Base-by-base conservation (phyloP, 2,329 filamentous ascomycete species). In the Chaetoscypha palmicola region DNA sequence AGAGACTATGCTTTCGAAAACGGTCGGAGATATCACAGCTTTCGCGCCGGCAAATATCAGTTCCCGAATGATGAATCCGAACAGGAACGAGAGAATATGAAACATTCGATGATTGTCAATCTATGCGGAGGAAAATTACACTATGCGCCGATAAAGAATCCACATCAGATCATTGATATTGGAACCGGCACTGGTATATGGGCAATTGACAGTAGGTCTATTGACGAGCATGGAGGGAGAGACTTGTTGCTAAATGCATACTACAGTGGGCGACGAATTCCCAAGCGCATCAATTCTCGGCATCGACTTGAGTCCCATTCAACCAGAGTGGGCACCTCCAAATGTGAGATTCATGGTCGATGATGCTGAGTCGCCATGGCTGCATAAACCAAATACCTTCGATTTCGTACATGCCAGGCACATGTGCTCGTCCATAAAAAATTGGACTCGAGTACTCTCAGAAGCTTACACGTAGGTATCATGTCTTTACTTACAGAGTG, bases 51-150 rank as follows among this genome's bases (percentile, higher is more conserved):
- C 12, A 54, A 59, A 11, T 78, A 78, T 54, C 71, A 71, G 44
- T 75, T 77, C 38, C 75, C 75, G 30, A 79, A 77, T 43, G 75
- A 79, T 47, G 75, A 77, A 33, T 60, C 70, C 9, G 75, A 79
- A 59, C 73, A 76, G 55, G 73, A 77, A 49, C 64, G 72, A 32
- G 69, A 76, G 52, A 72, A 76, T 34, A 68, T 77, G 66, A 73
- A 48, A 28, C 48, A 54, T 43, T 39, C 49, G 30, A 53, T 54
- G 46, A 35, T 51, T n/a, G 34, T 49, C 14, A 48, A 54, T 10
- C 38, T 51, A 2, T 47, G 50, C 22, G 52, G 43, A 23, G 48
- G 45, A 7, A 56, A 57, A 5, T 62, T 76, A 10, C 66, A 70
- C 53, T 73, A 72, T 54, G 69, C 72, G 3, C 72, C 73, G 4